Conservation (phyloP, 2,329 filamentous ascomycete species). For the Xylariales sp. region DNA sequence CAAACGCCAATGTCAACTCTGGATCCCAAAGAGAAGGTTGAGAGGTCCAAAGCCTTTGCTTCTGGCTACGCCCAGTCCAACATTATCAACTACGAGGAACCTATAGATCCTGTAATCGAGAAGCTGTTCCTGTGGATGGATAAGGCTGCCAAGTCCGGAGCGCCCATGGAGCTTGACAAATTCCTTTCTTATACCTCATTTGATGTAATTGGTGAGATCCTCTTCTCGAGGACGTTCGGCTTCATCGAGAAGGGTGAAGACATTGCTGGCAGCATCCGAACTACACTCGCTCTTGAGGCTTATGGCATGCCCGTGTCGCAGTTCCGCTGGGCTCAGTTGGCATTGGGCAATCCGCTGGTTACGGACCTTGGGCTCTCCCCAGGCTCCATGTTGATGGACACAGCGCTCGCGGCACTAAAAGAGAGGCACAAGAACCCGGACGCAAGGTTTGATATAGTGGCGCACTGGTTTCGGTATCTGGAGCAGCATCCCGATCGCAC, state of each 20-base stretch:
- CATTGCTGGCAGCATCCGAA: conserved; percentile 17
- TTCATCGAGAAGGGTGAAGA: conserved; percentile 21
- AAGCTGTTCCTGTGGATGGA: conserved; percentile 4
- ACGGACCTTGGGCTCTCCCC: conserved; percentile 9
- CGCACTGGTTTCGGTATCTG: conserved; percentile 6
- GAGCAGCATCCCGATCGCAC: too few relatives aligned
- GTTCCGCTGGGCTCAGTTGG: conserved; percentile 3
- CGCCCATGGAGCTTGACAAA: conserved; percentile 4
- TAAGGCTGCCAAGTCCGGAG: not conserved
- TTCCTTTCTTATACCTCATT: conserved; percentile 14
- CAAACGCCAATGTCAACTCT: not conserved
- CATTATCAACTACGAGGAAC: conserved; percentile 3
- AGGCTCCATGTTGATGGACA: conserved; percentile 8
- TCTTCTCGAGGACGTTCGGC: conserved; percentile 21
- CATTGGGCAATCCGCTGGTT: conserved; percentile 6
- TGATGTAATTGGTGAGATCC: conserved; percentile 20
- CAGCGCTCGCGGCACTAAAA: conserved; percentile 4
- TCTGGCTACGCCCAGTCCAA: conserved; percentile 4
- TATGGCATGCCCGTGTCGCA: conserved; percentile 18
- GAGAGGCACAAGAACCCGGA: conserved; percentile 7
- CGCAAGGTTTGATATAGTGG: conserved; percentile 10
- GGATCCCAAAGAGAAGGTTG: conserved; percentile 4
- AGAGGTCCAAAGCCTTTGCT: not conserved
- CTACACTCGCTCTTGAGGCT: conserved; percentile 14
- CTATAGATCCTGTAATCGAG: conserved; percentile 4